Evolutionary conservation across 192 early-diverging fungal genomes (phyloP), one percentile per base, ranked within the genome.

Genomic region (Irineochytrium annulatum): DNA sequence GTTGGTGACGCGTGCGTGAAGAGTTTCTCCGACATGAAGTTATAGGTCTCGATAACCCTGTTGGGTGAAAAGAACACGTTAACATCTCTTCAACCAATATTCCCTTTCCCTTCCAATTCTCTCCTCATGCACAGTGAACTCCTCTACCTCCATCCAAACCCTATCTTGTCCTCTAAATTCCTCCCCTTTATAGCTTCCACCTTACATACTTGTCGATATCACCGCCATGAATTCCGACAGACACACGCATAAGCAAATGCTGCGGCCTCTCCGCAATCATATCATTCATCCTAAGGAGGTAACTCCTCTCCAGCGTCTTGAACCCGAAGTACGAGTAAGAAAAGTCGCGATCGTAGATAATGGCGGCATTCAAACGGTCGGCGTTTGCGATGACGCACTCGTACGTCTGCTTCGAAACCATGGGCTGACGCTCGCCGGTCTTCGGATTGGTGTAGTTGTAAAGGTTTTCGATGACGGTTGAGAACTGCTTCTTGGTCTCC

Each of bases 281-380:
- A 31, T 87, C 85, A 60, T 91, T 85, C 72, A 97, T 88, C 53
- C 85, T 80, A 57, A 99, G 77, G 24, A 99, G 82, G 65, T 99
- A 99, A 34, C 88, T 91, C 24, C 96, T 86, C 78, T 99, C 96
- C 5, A 99, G 83, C 11, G 94, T 99, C 80, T 99, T 99, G 88
- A 97, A 97, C 6, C 96, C 96, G 87, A 99, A 99, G 81, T 86
- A 99, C 77, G 94, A 94, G 82, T 97, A 99, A 64, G 85, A 89
- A 71, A 92, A 97, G 68, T 99, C 96, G 62, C 93, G 89, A 67
- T 97, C 90, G 69, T 97, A 99, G 66, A 93, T 94, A 55, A 99
- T 87, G 41, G 94, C 91, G n/a, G 91, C 87, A 81, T 99, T 88
- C 58, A 99, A 80, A 39, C 76, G 72, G 26, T 93, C 94, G 2